phyloP scores from a whole-genome alignment of 106 monocot genomes.

The Triglochin maritima region DNA sequence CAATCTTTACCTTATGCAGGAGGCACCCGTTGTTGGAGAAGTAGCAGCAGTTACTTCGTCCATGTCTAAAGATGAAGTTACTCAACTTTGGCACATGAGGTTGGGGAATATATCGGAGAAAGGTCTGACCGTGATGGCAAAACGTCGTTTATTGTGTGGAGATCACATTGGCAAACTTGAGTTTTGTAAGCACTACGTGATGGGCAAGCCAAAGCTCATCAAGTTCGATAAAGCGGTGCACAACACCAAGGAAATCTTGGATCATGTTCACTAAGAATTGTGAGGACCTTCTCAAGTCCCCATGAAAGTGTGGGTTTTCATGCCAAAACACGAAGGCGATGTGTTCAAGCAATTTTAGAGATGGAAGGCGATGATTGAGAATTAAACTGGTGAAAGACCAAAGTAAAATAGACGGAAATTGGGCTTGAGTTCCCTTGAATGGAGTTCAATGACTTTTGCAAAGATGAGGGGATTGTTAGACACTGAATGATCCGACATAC shows the following conservation, averaged over 20 bases:
- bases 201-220: background rate
- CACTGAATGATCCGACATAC: no score
- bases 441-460: no score
- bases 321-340: no score
- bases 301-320: slow-evolving; percentile 2
- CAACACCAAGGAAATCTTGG: background rate
- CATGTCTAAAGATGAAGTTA: no score
- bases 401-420: background rate
- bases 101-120: background rate
- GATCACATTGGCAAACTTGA: background rate
- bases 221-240: background rate
- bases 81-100: slow-evolving; percentile 6
- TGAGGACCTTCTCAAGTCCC: slow-evolving; percentile 10
- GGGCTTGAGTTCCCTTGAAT: no score
- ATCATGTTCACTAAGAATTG: slow-evolving; percentile 6
- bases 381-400: background rate
- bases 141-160: background rate
- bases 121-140: background rate
- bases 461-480: no score
- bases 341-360: background rate
- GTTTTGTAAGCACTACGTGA: background rate
- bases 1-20: no score
- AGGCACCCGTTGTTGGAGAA: no score
- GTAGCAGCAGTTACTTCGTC: no score
- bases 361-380: background rate